A percentile compares a stretch with the other conserved stretches of the same genome.
Conservation (phyloP, 2,329 filamentous ascomycete species). For the Nannizziopsis barbatae region DNA sequence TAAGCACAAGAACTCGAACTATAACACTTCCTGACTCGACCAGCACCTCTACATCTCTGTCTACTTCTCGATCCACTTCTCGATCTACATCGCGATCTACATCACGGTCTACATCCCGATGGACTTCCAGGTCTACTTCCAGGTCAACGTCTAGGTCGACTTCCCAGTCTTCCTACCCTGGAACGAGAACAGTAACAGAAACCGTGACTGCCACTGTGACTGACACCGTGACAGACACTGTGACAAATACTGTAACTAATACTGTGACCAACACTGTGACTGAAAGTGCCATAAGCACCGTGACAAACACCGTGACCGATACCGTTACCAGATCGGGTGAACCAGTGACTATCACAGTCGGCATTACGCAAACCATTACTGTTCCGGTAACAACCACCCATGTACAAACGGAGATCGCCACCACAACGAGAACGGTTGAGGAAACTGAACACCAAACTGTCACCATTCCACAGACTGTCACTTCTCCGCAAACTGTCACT, state of each 20-base stretch:
- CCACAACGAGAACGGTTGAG: background rate
- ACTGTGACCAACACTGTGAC: slow-evolving; percentile 15
- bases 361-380: slow-evolving; percentile 6
- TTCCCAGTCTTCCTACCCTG: too few relatives aligned
- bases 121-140: too few relatives aligned
- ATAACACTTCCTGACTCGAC: background rate
- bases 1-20: slow-evolving; percentile 3
- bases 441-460: background rate
- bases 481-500: background rate
- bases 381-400: slow-evolving; percentile 1
- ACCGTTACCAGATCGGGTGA: slow-evolving; percentile 10
- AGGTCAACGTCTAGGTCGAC: background rate
- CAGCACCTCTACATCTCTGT: background rate
- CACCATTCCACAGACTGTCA: background rate
- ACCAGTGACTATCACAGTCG: slow-evolving; percentile 2
- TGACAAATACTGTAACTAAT: slow-evolving; percentile 6
- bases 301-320: slow-evolving; percentile 11
- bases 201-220: too few relatives aligned
- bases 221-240: background rate
- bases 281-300: slow-evolving; percentile 5
- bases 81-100: background rate
- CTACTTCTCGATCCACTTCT: background rate
- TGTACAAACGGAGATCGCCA: background rate
- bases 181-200: too few relatives aligned
- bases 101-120: too few relatives aligned